Percentiles rank a stretch among this genome's conserved stretches.
Evolutionary conservation across 2,329 filamentous ascomycete species (phyloP).

Genomic region (Calonectria honghensis): DNA sequence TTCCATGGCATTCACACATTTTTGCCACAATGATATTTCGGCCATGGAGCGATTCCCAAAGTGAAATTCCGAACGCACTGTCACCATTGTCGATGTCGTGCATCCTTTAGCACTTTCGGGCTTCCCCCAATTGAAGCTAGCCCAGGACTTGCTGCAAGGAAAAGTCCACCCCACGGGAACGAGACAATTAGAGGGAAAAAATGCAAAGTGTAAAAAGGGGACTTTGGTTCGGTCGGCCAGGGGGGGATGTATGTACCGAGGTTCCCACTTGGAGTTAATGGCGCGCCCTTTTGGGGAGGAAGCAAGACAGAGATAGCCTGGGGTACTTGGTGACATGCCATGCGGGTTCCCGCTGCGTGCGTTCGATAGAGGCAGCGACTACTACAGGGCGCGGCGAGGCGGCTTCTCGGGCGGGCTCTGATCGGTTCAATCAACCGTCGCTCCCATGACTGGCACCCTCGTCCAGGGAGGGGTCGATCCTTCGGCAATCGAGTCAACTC

Average conservation of each 20-base stretch:
- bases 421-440: conserved; percentile 4
- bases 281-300: conserved; percentile 11
- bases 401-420: conserved; percentile 5
- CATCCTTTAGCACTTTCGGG: not conserved
- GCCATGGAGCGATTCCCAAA: not conserved
- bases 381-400: not conserved
- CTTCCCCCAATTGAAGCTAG: conserved; percentile 14
- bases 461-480: conserved; percentile 5
- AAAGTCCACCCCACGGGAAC: not conserved
- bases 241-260: not conserved
- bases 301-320: not conserved
- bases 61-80: not conserved
- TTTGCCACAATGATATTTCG: not conserved
- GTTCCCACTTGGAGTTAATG: conserved; percentile 16
- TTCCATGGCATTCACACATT: conserved; percentile 13
- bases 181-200: not conserved
- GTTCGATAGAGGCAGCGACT: conserved; percentile 18
- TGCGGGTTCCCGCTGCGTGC: conserved; percentile 27
- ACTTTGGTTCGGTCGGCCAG: conserved; percentile 33
- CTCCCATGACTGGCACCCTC: conserved; percentile 12
- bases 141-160: conserved; percentile 29
- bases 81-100: conserved; percentile 5
- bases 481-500: conserved; percentile 27
- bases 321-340: conserved; percentile 14
- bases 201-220: conserved; percentile 37